Conservation (phyloP, 169 alveolate species). For the Babesia caballi region DNA sequence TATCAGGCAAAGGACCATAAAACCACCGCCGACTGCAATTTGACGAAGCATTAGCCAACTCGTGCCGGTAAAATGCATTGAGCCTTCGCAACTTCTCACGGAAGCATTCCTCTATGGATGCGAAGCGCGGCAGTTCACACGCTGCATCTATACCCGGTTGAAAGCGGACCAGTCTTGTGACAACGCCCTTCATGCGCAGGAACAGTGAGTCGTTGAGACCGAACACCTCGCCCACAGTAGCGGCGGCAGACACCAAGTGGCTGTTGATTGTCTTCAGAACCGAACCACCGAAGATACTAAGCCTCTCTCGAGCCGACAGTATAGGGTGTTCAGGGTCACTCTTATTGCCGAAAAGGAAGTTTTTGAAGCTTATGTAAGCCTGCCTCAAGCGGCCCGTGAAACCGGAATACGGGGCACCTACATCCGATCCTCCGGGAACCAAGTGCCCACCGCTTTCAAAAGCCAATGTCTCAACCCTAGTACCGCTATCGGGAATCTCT, state of each 20-base stretch:
- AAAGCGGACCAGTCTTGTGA: background rate
- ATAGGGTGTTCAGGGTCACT: no score
- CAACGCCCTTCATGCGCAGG: background rate
- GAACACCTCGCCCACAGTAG: background rate
- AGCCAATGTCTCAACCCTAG: no score
- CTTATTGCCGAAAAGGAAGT: no score
- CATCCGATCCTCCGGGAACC: no score
- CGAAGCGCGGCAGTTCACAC: background rate
- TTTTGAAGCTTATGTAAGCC: no score
- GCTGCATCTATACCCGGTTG: background rate
- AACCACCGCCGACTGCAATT: background rate
- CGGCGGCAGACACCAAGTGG: background rate
- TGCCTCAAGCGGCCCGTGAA: no score
- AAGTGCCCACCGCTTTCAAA: no score
- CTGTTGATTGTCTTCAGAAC: background rate
- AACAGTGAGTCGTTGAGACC: background rate
- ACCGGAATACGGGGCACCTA: no score
- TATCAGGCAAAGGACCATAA: slow-evolving; percentile 1
- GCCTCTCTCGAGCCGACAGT: no score
- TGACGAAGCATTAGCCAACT: background rate
- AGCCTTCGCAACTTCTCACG: background rate
- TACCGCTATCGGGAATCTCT: no score
- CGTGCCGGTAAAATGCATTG: background rate
- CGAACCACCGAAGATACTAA: no score
- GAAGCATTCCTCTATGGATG: slow-evolving; percentile 2